These are phyloP conservation scores for Magnolia changhungtana DNA, from an alignment of 164 flowering plant genomes.

Conservation along the genomic window DNA sequence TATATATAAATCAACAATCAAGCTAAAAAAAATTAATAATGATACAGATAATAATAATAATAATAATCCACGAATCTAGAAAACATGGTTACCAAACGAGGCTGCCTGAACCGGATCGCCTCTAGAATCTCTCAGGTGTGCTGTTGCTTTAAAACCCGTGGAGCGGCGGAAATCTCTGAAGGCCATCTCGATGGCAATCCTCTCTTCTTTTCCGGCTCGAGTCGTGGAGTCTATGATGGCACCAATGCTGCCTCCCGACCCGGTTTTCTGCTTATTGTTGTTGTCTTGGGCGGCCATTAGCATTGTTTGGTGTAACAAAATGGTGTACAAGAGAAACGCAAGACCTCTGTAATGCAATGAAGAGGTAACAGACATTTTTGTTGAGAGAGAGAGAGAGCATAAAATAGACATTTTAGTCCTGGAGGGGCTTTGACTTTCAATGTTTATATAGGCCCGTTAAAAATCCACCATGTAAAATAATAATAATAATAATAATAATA, in stretches of 20 bases:
- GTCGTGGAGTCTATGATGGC: constrained; percentile 1
- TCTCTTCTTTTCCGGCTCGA: constrained; percentile 2
- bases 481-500: too few relatives aligned
- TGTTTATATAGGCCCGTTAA: too few relatives aligned
- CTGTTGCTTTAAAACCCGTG: background rate
- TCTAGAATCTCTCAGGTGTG: background rate
- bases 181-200: constrained; percentile 2
- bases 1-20: background rate
- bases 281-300: background rate
- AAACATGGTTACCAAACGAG: background rate
- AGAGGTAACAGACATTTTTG: background rate
- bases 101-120: background rate
- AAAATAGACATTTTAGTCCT: too few relatives aligned
- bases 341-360: background rate
- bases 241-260: background rate
- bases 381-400: too few relatives aligned
- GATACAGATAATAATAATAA: background rate
- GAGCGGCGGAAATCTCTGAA: background rate
- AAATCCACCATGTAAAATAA: too few relatives aligned
- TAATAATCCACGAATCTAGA: background rate
- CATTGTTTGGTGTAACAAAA: background rate
- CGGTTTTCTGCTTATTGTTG: background rate
- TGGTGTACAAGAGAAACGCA: background rate
- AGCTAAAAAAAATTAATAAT: background rate
- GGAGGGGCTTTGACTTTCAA: too few relatives aligned